These are phyloP conservation scores for Passalora sequoiae DNA, from an alignment of 2,329 filamentous ascomycete genomes.

Conservation along the genomic window DNA sequence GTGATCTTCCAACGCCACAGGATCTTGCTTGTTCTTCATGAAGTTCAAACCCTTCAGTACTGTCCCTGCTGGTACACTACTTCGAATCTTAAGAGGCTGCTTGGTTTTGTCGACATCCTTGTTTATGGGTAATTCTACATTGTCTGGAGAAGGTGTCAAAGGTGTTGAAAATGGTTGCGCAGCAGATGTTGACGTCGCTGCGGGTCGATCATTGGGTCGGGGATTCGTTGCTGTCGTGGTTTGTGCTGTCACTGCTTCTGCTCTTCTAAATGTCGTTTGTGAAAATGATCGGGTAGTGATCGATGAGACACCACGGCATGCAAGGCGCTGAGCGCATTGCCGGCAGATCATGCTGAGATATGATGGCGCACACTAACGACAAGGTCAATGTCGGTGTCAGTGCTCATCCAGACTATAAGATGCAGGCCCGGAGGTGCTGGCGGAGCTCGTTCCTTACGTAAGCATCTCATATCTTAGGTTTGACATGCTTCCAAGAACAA, in stretches of 20 bases:
- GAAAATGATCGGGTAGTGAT: conserved; percentile 15
- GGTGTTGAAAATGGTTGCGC: conserved; percentile 45
- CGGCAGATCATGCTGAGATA: conserved; percentile 31
- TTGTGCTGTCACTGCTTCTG: conserved; percentile 28
- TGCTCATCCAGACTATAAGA: no score
- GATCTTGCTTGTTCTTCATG: conserved; percentile 66
- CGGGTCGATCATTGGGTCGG: conserved; percentile 33
- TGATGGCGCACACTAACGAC: no score
- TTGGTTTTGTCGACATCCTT: conserved; percentile 23
- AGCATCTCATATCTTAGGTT: no score
- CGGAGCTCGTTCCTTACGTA: no score
- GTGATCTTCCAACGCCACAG: conserved; percentile 66
- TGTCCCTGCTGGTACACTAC: conserved; percentile 60
- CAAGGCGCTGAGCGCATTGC: conserved; percentile 27
- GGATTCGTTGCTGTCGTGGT: conserved; percentile 28
- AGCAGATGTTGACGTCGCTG: conserved; percentile 42
- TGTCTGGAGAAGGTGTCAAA: conserved; percentile 29
- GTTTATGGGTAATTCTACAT: conserved; percentile 27
- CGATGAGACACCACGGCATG: conserved; percentile 12
- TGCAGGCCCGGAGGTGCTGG: no score
- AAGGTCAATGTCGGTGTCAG: no score
- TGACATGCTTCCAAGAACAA: no score
- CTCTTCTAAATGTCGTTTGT: conserved; percentile 8
- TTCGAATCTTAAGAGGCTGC: conserved; percentile 21
- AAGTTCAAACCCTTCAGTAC: conserved; percentile 71